Conservation (phyloP, 2,329 filamentous ascomycete genomes). For the Apiospora pterosperma region DNA sequence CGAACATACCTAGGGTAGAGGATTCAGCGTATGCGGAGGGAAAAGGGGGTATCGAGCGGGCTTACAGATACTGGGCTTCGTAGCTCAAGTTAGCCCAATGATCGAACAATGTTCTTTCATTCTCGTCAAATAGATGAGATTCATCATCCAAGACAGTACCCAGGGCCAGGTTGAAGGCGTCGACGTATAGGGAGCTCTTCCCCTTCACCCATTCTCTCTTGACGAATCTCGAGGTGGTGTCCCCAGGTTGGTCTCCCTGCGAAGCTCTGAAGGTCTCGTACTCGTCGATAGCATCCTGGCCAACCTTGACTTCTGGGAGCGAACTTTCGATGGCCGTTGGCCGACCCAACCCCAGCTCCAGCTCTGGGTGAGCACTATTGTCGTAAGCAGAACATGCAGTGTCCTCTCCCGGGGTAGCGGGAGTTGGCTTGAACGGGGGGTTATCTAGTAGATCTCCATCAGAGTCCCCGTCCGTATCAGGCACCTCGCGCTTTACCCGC, state of each 20-base stretch:
- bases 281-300: conserved; percentile 70
- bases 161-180: conserved; percentile 91
- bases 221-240: conserved; percentile 45
- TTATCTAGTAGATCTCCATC: conserved; percentile 18
- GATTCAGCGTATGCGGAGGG: not conserved
- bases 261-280: conserved; percentile 70
- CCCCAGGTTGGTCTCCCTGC: conserved; percentile 42
- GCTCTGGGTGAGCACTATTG: conserved; percentile 25
- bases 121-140: conserved; percentile 77
- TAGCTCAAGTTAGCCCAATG: conserved; percentile 74
- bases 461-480: conserved; percentile 31
- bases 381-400: conserved; percentile 31
- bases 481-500: conserved; percentile 26
- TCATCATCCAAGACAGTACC: conserved; percentile 89
- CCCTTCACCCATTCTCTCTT: conserved; percentile 65
- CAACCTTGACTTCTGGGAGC: conserved; percentile 63
- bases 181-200: conserved; percentile 89
- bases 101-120: conserved; percentile 72
- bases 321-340: conserved; percentile 69
- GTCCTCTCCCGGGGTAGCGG: conserved; percentile 9
- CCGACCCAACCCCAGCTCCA: conserved; percentile 21
- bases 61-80: conserved; percentile 86
- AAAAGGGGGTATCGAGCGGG: conserved; percentile 5
- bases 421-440: not conserved
- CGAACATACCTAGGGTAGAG: conserved; percentile 71